Evolutionary conservation across 176 grass and related monocot species (phyloP).

Genomic region (maize (Zea mays)): Zm-B73-REFERENCE-NAM-5.0 NC_050104.1:134132501-134133000

Average conservation of each 20-base stretch:
- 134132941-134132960: slow-evolving; percentile 38
- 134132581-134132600: neutral
- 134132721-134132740: slow-evolving; percentile 71
- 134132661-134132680: slow-evolving; percentile 72
- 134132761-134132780: slow-evolving; percentile 62
- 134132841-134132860: neutral
- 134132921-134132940: slow-evolving; percentile 13
- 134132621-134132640: neutral
- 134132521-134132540: neutral
- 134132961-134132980: slow-evolving; percentile 12
- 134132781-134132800: slow-evolving; percentile 58
- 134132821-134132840: neutral
- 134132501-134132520: neutral
- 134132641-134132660: slow-evolving; percentile 51
- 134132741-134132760: slow-evolving; percentile 80
- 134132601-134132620: neutral
- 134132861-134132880: neutral
- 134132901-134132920: slow-evolving; percentile 20
- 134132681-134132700: slow-evolving; percentile 78
- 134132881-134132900: neutral
- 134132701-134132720: slow-evolving; percentile 75
- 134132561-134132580: neutral
- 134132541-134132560: slow-evolving; percentile 27
- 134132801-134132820: slow-evolving; percentile 60
- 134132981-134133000: neutral